phyloP scores from a whole-genome alignment of 108 stramenopile genomes.

The Discostella pseudostelligera region DNA sequence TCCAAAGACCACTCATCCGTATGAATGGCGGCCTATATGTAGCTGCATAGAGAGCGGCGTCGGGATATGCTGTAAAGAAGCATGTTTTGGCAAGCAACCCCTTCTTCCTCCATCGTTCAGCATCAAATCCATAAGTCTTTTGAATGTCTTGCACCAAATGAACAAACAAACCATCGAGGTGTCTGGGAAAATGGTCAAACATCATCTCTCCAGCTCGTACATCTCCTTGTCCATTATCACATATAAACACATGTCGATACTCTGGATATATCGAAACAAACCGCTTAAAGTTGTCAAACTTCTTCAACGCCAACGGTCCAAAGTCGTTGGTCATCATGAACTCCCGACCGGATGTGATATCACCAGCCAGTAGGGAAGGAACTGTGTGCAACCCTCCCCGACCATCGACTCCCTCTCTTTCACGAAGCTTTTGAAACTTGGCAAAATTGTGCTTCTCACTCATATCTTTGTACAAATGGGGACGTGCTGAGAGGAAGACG shows the following conservation, averaged over 20 bases:
- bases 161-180: slow-evolving; percentile 87
- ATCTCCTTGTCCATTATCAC: slow-evolving; percentile 99
- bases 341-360: slow-evolving; percentile 87
- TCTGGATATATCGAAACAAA: slow-evolving; percentile 96
- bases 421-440: slow-evolving; percentile 91
- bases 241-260: slow-evolving; percentile 94
- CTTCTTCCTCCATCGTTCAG: slow-evolving; percentile 71
- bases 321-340: slow-evolving; percentile 90
- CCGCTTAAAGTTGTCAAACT: slow-evolving; percentile 93
- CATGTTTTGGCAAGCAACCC: slow-evolving; percentile 63
- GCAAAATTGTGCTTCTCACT: slow-evolving; percentile 88
- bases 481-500: slow-evolving; percentile 96
- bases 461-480: slow-evolving; percentile 97
- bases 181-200: slow-evolving; percentile 81
- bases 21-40: slow-evolving; percentile 75
- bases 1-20: slow-evolving; percentile 65
- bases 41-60: slow-evolving; percentile 94
- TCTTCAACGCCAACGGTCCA: slow-evolving; percentile 85
- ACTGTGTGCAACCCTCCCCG: slow-evolving; percentile 91
- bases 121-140: slow-evolving; percentile 77
- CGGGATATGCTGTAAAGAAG: slow-evolving; percentile 92
- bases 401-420: slow-evolving; percentile 55
- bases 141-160: slow-evolving; percentile 80
- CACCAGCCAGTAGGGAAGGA: slow-evolving; percentile 93
- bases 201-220: slow-evolving; percentile 96